phyloP scores from a whole-genome alignment of 495 filamentous ascomycete species.

The Hypoxylon cercidicola region DNA sequence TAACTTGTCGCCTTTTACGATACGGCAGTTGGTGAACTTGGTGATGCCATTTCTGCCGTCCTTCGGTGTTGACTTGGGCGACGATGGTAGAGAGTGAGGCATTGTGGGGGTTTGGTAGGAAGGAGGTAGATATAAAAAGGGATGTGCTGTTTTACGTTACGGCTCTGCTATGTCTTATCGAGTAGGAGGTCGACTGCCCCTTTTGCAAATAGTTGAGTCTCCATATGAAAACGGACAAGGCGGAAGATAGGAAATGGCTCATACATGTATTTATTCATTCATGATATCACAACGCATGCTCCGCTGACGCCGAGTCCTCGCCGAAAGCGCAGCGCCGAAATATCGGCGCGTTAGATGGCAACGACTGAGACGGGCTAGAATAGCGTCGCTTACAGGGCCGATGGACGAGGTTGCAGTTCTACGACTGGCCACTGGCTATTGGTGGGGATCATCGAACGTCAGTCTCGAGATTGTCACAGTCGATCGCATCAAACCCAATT shows the following conservation, averaged over 20 bases:
- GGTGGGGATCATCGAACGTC: slow-evolving; percentile 36
- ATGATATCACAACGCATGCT: slow-evolving; percentile 34
- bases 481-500: slow-evolving; percentile 11
- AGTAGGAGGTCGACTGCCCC: slow-evolving; percentile 42
- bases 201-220: slow-evolving; percentile 38
- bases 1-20: slow-evolving; percentile 70
- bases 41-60: slow-evolving; percentile 66
- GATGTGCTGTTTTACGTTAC: slow-evolving; percentile 2
- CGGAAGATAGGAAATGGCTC: slow-evolving; percentile 32
- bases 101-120: slow-evolving; percentile 26
- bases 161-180: slow-evolving; percentile 43
- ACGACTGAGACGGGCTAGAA: slow-evolving; percentile 12
- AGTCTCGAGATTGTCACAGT: slow-evolving; percentile 43
- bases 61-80: slow-evolving; percentile 44
- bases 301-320: slow-evolving; percentile 31
- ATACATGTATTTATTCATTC: slow-evolving; percentile 40
- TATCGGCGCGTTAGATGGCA: slow-evolving; percentile 21
- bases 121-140: neutral
- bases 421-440: slow-evolving; percentile 4
- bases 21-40: slow-evolving; percentile 84
- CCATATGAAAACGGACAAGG: slow-evolving; percentile 39
- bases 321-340: slow-evolving; percentile 28
- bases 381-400: slow-evolving; percentile 24
- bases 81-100: slow-evolving; percentile 49
- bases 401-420: slow-evolving; percentile 24